phyloP scores from a whole-genome alignment of 2,329 filamentous ascomycete species.

The Cordyceps farinosa region DNA sequence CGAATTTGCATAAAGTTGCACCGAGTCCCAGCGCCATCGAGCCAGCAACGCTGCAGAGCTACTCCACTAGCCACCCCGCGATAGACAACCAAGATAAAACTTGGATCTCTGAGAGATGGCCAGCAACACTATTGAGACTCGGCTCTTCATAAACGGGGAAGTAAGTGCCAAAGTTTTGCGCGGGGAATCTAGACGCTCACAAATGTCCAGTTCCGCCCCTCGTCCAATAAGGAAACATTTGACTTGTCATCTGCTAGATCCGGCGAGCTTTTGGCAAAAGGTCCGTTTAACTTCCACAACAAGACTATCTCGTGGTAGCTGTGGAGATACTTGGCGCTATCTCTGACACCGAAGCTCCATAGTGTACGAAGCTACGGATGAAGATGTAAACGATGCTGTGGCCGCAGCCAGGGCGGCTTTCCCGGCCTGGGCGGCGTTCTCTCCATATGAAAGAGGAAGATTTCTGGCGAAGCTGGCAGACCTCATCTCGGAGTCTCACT shows the following conservation, averaged over 20 bases:
- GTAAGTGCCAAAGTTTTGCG: conserved; percentile 24
- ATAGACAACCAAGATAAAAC: too few species aligned
- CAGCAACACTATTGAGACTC: conserved; percentile 27
- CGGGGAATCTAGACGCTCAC: background rate
- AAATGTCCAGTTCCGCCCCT: conserved; percentile 19
- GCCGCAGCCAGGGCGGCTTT: conserved; percentile 47
- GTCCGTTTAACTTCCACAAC: background rate
- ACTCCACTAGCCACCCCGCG: too few species aligned
- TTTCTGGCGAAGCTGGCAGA: conserved; percentile 44
- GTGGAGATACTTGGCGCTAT: background rate
- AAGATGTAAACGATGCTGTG: conserved; percentile 47
- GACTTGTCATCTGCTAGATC: conserved; percentile 28
- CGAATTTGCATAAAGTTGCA: too few species aligned
- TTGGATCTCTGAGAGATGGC: background rate
- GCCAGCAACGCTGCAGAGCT: too few species aligned
- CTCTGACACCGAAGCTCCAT: background rate
- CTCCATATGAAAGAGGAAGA: conserved; percentile 36
- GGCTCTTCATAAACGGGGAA: conserved; percentile 50
- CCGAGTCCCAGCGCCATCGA: too few species aligned
- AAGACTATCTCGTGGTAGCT: background rate
- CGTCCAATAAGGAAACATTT: conserved; percentile 44
- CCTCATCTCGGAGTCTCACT: conserved; percentile 38
- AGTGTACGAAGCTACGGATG: conserved; percentile 40
- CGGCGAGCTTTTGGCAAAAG: conserved; percentile 17
- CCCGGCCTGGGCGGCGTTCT: conserved; percentile 41